Conservation (phyloP, 441 rosid genomes). For the Corymbia calophylla region DNA sequence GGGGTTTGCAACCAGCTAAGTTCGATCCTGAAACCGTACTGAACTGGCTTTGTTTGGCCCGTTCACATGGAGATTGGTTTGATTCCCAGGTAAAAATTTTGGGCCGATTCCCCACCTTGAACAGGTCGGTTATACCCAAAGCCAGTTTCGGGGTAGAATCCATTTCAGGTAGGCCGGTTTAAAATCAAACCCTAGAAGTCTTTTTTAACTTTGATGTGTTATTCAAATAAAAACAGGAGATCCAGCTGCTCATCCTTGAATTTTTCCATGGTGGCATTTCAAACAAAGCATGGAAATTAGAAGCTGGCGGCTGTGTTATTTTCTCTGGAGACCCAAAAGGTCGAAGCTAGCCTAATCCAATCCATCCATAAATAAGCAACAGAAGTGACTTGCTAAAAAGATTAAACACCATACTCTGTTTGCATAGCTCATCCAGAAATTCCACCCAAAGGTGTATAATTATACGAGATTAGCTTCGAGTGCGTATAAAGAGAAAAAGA, state of each 20-base stretch:
- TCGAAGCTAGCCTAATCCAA: neutral
- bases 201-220: neutral
- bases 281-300: neutral
- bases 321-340: neutral
- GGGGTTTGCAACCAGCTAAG: neutral
- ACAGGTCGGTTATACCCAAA: neutral
- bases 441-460: neutral
- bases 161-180: neutral
- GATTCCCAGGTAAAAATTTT: neutral
- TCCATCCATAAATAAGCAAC: neutral
- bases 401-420: neutral
- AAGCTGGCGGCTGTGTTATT: neutral
- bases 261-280: neutral
- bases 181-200: neutral
- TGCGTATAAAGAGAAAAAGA: neutral
- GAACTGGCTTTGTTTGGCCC: too few species aligned
- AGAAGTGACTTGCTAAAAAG: neutral
- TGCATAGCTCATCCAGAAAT: neutral
- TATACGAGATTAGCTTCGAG: neutral
- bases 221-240: neutral
- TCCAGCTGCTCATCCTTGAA: neutral
- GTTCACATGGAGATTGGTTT: neutral
- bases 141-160: neutral
- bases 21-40: neutral
- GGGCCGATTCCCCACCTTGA: neutral